Evolutionary conservation across 495 filamentous ascomycete genomes (phyloP).

Genomic region (Xylaria nigripes): DNA sequence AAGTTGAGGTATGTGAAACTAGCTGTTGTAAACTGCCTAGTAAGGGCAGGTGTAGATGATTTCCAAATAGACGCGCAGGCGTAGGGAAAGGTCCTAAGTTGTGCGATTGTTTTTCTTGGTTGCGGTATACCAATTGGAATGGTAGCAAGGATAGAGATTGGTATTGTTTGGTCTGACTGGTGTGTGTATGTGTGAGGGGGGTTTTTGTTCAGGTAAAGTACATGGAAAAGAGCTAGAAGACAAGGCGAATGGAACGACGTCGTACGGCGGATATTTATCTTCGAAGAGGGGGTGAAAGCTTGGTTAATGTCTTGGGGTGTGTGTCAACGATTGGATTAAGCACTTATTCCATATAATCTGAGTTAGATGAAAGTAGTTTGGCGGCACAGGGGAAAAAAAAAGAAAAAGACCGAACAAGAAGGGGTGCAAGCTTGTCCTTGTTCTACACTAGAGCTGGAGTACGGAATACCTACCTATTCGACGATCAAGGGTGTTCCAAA

Average conservation of each 20-base stretch:
- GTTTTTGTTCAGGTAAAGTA: background rate
- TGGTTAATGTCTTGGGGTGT: background rate
- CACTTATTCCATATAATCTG: background rate
- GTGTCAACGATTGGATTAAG: background rate
- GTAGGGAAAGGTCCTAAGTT: background rate
- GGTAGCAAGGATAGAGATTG: too few relatives aligned
- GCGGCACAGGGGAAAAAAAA: constrained; percentile 4
- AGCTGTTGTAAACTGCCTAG: background rate
- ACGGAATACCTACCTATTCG: background rate
- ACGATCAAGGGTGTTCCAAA: background rate
- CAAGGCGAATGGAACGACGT: constrained; percentile 7
- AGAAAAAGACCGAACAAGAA: background rate
- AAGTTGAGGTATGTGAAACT: background rate
- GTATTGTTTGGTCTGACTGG: too few relatives aligned
- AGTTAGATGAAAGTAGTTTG: constrained; percentile 7
- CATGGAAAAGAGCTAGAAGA: background rate
- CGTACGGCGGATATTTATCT: constrained; percentile 11
- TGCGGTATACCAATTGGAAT: background rate
- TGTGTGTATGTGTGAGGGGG: background rate
- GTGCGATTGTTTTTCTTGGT: background rate
- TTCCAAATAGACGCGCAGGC: too few relatives aligned
- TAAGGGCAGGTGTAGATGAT: too few relatives aligned
- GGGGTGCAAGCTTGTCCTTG: constrained; percentile 5
- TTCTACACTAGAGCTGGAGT: constrained; percentile 2
- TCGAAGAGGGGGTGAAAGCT: background rate